These are phyloP conservation scores for Cytospora mali DNA, from an alignment of 2,329 filamentous ascomycete genomes.

Conservation along the genomic window DNA sequence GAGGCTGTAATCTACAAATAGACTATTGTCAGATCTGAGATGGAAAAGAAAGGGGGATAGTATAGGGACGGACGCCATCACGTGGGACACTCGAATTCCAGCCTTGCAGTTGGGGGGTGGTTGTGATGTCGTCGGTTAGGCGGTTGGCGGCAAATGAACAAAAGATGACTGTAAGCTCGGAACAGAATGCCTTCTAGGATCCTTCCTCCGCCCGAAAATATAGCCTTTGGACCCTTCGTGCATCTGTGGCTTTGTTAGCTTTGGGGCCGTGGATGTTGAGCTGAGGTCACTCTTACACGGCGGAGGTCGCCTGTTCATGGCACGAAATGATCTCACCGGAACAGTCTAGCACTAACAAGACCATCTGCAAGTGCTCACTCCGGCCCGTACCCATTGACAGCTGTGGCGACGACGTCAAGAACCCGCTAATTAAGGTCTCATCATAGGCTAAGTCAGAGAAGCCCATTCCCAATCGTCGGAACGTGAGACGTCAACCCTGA, in stretches of 20 bases:
- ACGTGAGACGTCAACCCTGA: conserved; percentile 20
- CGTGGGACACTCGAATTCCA: conserved; percentile 15
- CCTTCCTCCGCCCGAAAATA: neutral
- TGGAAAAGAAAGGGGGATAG: neutral
- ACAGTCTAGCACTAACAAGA: neutral
- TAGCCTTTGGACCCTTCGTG: conserved; percentile 14
- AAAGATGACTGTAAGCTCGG: neutral
- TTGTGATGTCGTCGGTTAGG: neutral
- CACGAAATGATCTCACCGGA: neutral
- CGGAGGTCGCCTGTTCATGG: neutral
- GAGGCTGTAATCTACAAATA: conserved; percentile 7
- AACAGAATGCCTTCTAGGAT: neutral
- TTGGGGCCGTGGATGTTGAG: conserved; percentile 4
- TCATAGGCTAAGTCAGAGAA: neutral
- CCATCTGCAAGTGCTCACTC: neutral
- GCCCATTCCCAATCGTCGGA: conserved; percentile 1
- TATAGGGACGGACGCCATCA: conserved; percentile 13
- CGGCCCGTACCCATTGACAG: neutral
- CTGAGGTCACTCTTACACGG: neutral
- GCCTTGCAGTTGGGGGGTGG: conserved; percentile 15
- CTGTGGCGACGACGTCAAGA: conserved; percentile 22
- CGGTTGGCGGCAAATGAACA: neutral
- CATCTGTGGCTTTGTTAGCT: conserved; percentile 17
- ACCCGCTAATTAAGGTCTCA: conserved; percentile 3
- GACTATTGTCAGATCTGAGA: neutral